Evolutionary conservation across 106 monocot species (phyloP).

Genomic region (Alisma plantagoaquatica): DNA sequence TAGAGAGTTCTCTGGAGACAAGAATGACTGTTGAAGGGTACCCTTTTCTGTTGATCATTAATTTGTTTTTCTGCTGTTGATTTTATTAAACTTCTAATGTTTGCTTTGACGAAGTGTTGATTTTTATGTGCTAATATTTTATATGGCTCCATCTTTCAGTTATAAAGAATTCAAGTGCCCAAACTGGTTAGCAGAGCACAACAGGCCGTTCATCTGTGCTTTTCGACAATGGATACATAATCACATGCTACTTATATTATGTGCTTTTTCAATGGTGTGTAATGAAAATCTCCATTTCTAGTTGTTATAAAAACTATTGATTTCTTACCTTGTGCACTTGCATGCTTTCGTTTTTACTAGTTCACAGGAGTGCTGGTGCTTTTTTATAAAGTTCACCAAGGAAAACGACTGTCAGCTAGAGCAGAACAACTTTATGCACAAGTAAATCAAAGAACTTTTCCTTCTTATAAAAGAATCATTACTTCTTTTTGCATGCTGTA

Average conservation of each 20-base stretch:
- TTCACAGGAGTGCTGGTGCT: slow-evolving; percentile 32
- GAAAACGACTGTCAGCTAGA: too few species aligned
- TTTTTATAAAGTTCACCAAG: too few species aligned
- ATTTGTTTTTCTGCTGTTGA: too few species aligned
- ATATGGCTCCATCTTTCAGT: slow-evolving; percentile 17
- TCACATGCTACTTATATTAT: slow-evolving; percentile 20
- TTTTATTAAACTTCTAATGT: too few species aligned
- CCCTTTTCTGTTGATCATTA: too few species aligned
- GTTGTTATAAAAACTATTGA: background rate
- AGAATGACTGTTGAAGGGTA: slow-evolving; percentile 37
- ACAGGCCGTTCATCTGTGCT: slow-evolving; percentile 38
- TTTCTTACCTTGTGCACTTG: background rate
- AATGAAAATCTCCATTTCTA: too few species aligned
- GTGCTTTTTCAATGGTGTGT: slow-evolving; percentile 40
- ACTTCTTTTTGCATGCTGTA: too few species aligned
- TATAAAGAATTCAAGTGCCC: slow-evolving; percentile 60
- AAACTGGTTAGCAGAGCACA: slow-evolving; percentile 37
- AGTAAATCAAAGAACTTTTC: too few species aligned
- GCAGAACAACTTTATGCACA: too few species aligned
- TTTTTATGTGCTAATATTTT: too few species aligned
- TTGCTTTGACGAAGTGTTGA: too few species aligned
- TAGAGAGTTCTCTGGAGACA: slow-evolving; percentile 44
- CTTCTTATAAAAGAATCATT: too few species aligned
- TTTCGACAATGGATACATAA: slow-evolving; percentile 39
- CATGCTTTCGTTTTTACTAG: background rate